A percentile compares a stretch with the other conserved stretches of the same genome.
Evolutionary conservation across 192 early-diverging fungal species (phyloP).

Genomic region (Fimicolochytrium jonesii): DNA sequence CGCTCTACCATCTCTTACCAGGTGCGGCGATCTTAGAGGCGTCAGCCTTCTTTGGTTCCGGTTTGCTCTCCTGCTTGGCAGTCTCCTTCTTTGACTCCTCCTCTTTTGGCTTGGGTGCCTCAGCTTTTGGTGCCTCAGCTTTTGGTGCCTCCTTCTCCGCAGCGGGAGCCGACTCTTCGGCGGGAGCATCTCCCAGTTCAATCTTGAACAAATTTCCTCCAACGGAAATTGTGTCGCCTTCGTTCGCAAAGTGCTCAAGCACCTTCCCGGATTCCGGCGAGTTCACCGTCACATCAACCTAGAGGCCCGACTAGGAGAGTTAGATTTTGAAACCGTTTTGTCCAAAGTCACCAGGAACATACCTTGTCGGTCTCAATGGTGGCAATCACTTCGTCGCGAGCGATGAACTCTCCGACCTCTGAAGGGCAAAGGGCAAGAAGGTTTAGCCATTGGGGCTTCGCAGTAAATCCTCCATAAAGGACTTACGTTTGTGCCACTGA

Average conservation of each 20-base stretch:
- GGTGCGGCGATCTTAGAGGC: too few relatives aligned
- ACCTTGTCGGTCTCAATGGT: slow-evolving; percentile 99
- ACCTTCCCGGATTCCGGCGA: slow-evolving; percentile 89
- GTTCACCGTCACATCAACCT: slow-evolving; percentile 97
- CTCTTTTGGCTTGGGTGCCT: slow-evolving; percentile 5
- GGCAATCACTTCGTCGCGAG: slow-evolving; percentile 90
- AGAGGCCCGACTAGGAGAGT: too few relatives aligned
- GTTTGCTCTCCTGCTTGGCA: slow-evolving; percentile 8
- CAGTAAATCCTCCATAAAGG: too few relatives aligned
- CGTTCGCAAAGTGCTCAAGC: slow-evolving; percentile 72
- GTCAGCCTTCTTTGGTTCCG: not conserved
- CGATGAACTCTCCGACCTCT: slow-evolving; percentile 95
- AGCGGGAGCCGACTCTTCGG: slow-evolving; percentile 25
- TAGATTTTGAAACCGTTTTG: not conserved
- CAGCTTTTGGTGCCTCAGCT: slow-evolving; percentile 5
- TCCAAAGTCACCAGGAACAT: not conserved
- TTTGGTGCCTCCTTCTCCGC: slow-evolving; percentile 15
- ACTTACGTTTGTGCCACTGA: slow-evolving; percentile 90
- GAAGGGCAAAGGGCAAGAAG: slow-evolving; percentile 14
- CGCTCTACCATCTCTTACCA: too few relatives aligned
- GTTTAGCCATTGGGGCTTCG: too few relatives aligned
- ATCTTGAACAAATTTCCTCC: slow-evolving; percentile 92
- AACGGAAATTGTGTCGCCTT: slow-evolving; percentile 86
- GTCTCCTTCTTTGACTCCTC: slow-evolving; percentile 18
- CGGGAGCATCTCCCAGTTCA: slow-evolving; percentile 68